These are phyloP conservation scores for Hypericum androsaemum DNA, from an alignment of 345 rosid genomes.

Conservation along the genomic window DNA sequence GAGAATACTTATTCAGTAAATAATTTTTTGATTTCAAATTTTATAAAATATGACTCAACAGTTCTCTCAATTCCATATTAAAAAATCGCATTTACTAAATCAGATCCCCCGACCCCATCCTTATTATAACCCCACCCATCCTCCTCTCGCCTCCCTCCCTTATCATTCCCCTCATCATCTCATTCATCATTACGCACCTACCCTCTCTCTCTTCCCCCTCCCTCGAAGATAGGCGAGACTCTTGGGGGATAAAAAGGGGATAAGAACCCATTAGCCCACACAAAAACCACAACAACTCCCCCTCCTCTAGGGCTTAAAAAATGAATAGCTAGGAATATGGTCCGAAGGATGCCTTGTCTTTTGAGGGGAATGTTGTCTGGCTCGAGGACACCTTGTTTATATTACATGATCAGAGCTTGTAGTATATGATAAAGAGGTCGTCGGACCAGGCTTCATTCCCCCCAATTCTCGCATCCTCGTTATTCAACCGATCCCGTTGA, in stretches of 20 bases:
- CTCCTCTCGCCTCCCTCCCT: too few relatives aligned
- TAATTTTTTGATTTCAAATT: too few relatives aligned
- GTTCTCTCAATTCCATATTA: too few relatives aligned
- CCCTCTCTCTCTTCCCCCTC: slow-evolving; percentile 29
- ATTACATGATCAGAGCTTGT: slow-evolving; percentile 8
- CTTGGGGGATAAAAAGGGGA: slow-evolving; percentile 35
- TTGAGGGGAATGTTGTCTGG: slow-evolving; percentile 99
- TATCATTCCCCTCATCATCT: slow-evolving; percentile 32
- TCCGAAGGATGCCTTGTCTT: slow-evolving; percentile 29
- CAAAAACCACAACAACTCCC: background rate
- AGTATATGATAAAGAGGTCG: too few relatives aligned
- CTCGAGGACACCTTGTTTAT: slow-evolving; percentile 56
- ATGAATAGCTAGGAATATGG: slow-evolving; percentile 1
- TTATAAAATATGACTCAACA: too few relatives aligned
- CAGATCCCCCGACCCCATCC: slow-evolving; percentile 24
- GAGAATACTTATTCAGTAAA: too few relatives aligned
- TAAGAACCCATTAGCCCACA: background rate
- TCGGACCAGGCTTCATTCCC: too few relatives aligned
- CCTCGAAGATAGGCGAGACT: slow-evolving; percentile 59
- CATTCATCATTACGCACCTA: slow-evolving; percentile 13
- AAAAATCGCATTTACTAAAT: background rate
- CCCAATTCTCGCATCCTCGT: background rate
- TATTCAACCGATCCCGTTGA: slow-evolving; percentile 18
- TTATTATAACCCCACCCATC: slow-evolving; percentile 12
- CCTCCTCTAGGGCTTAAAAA: background rate